Evolutionary conservation across 495 filamentous ascomycete species (phyloP).

Genomic region (Aspergillus diversus): DNA sequence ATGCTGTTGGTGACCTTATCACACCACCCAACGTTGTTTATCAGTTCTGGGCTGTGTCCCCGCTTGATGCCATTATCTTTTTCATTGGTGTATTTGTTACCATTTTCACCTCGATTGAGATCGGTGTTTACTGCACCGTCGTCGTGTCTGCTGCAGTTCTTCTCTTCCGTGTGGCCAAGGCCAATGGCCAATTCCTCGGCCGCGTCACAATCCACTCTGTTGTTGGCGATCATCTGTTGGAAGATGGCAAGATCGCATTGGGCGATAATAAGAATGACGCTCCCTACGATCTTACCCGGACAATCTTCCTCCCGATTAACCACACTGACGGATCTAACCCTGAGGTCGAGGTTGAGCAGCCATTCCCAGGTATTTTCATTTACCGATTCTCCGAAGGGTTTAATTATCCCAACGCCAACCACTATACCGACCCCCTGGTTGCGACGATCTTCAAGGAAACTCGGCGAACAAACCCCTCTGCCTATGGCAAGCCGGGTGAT

Average conservation of each 20-base stretch:
- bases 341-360: constrained; percentile 72
- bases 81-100: constrained; percentile 93
- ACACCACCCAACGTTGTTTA: constrained; percentile 93
- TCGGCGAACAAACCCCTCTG: constrained; percentile 71
- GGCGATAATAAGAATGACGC: constrained; percentile 40
- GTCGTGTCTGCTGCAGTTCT: constrained; percentile 75
- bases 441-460: constrained; percentile 74
- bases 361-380: constrained; percentile 95
- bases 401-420: constrained; percentile 93
- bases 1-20: constrained; percentile 94
- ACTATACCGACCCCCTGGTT: constrained; percentile 84
- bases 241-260: constrained; percentile 61
- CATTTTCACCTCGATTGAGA: constrained; percentile 84
- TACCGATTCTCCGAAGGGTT: constrained; percentile 97
- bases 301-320: constrained; percentile 89
- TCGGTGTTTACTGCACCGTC: constrained; percentile 90
- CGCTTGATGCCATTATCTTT: constrained; percentile 90
- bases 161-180: constrained; percentile 82
- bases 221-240: constrained; percentile 78
- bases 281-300: constrained; percentile 47
- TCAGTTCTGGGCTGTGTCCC: constrained; percentile 93
- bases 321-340: constrained; percentile 92
- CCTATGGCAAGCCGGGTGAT: constrained; percentile 71
- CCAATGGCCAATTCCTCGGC: constrained; percentile 85
- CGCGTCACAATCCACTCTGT: constrained; percentile 89